A percentile compares a stretch with the other conserved stretches of the same genome.
phyloP scores from a whole-genome alignment of 805 yeast species.

The Metschnikowia picachoensis region DNA sequence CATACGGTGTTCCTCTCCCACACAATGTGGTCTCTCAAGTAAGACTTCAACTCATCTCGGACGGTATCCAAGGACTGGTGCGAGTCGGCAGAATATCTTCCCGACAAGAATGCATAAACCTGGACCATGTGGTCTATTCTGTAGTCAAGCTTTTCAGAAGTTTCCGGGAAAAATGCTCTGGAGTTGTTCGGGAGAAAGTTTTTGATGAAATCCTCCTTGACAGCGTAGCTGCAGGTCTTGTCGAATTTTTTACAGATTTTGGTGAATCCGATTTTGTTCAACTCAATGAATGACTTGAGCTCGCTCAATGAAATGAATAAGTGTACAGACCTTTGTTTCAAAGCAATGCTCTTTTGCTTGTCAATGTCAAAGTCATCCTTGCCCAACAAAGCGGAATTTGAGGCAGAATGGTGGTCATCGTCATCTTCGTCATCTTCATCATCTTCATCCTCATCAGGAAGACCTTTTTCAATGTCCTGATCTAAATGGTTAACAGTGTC shows the following conservation, averaged over 20 bases:
- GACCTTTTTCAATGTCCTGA: constrained; percentile 29
- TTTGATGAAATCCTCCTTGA: constrained; percentile 56
- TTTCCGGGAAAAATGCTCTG: constrained; percentile 48
- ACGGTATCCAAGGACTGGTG: constrained; percentile 41
- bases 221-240: constrained; percentile 63
- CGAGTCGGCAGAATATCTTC: constrained; percentile 44
- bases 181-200: constrained; percentile 44
- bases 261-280: constrained; percentile 84
- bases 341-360: constrained; percentile 48
- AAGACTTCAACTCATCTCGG: constrained; percentile 44
- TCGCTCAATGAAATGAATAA: constrained; percentile 76
- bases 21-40: constrained; percentile 84
- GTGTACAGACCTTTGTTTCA: constrained; percentile 62
- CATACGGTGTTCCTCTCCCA: constrained; percentile 98
- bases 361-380: constrained; percentile 20
- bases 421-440: constrained; percentile 27
- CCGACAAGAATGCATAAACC: constrained; percentile 48
- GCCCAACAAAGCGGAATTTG: constrained; percentile 25
- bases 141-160: constrained; percentile 37
- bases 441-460: constrained; percentile 30
- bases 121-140: constrained; percentile 51
- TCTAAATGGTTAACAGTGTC: constrained; percentile 26
- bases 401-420: constrained; percentile 20
- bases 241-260: constrained; percentile 92
- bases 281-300: constrained; percentile 74